Evolutionary conservation across 495 filamentous ascomycete species (phyloP), one percentile per base, ranked within the genome.

Genomic region (Stereocaulon alpinum): DNA sequence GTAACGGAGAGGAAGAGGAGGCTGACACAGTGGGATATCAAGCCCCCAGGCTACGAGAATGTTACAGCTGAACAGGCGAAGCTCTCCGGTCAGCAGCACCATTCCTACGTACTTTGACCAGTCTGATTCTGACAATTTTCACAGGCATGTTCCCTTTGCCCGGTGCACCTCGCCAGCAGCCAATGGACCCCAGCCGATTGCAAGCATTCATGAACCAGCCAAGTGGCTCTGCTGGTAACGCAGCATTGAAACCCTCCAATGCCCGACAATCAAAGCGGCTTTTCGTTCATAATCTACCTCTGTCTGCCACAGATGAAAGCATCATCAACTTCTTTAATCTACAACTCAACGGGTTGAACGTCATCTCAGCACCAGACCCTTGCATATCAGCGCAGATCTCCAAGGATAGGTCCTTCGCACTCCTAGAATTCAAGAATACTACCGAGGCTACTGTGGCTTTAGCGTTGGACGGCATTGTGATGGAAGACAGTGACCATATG

Each of bases 51-150:
- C 32, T 99, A 99, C 67, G 93, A 97, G 72, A 96, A 95, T 74
- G 93, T 99, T 61, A 96, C 94, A 14, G 94, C 93, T 27, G 93
- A 99, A 71, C 94, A 97, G 70, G 94, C 93, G 29, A 99, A 99
- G 77, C 80, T 99, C 40, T 99, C 93, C n/a, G 89, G 89, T 80
- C 70, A 64, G 77, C 60, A 30, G 30, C n/a, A 4, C 9, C 24
- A 47, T 12, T 17, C 14, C 52, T 37, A 48, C 34, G 20, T 40
- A 10, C 29, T 27, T n/a, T 29, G 10, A n/a, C 40, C 4, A 32
- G 22, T 44, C 40, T 54, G 4, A 30, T 47, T 59, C 45, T 67
- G 17, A 44, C 48, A 55, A 47, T 29, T 27, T 43, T 18, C 30
- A n/a, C 42, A 81, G 84, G 84, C 73, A 96, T 97, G 93, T 99